These are phyloP conservation scores for Leccinum subgranulosum DNA, from an alignment of 768 basidiomycete genomes.

Conservation along the genomic window DNA sequence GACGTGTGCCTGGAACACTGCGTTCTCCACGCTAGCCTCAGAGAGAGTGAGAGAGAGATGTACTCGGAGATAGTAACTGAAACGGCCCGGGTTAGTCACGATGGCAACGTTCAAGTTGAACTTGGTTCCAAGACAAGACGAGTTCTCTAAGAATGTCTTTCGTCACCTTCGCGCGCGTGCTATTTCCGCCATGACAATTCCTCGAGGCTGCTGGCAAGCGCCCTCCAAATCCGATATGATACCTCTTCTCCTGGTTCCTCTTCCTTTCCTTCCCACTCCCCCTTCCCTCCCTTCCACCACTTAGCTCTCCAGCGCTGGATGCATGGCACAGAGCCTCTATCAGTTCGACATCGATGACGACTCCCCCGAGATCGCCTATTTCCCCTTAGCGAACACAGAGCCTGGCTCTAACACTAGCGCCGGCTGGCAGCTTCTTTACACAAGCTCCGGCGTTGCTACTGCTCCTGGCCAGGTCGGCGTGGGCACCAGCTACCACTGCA, in stretches of 20 bases:
- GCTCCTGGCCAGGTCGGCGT: constrained; percentile 43
- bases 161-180: constrained; percentile 11
- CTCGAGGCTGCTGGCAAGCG: constrained; percentile 29
- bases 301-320: constrained; percentile 26
- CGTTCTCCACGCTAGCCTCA: neutral
- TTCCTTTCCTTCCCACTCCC: constrained; percentile 10
- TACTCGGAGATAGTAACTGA: neutral
- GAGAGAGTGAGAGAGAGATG: no score
- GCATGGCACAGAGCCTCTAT: constrained; percentile 25
- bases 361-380: constrained; percentile 61
- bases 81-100: neutral
- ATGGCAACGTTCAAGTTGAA: neutral
- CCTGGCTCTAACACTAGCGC: constrained; percentile 44
- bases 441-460: constrained; percentile 45
- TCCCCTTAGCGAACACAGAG: constrained; percentile 56
- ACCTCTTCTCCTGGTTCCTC: neutral
- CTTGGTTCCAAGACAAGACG: neutral
- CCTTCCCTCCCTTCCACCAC: constrained; percentile 4
- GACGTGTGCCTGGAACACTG: neutral
- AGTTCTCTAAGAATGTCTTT: neutral
- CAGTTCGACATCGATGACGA: constrained; percentile 60
- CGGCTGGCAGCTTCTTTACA: constrained; percentile 72
- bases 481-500: constrained; percentile 61
- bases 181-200: constrained; percentile 26
- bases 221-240: neutral